These are phyloP conservation scores for Colletotrichum caudatum DNA, from an alignment of 2,329 filamentous ascomycete species.

Conservation along the genomic window DNA sequence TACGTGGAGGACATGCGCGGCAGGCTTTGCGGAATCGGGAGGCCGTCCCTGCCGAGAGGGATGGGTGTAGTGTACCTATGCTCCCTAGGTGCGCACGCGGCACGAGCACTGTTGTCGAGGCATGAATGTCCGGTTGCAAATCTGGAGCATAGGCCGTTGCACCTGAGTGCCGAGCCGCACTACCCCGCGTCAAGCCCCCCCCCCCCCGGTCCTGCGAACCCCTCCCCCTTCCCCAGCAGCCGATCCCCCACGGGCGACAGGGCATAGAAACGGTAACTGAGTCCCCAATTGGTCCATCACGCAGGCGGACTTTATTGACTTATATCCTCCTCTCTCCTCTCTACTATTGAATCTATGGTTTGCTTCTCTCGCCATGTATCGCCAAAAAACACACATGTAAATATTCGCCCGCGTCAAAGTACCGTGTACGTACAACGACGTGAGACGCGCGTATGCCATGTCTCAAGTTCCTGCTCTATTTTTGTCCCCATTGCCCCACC, in stretches of 20 bases:
- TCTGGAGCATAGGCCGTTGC: slow-evolving; percentile 21
- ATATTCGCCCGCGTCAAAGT: background rate
- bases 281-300: background rate
- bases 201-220: background rate
- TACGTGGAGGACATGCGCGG: slow-evolving; percentile 6
- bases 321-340: background rate
- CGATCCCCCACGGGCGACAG: slow-evolving; percentile 17
- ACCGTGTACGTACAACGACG: background rate
- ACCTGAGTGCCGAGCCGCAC: slow-evolving; percentile 28
- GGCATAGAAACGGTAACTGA: background rate
- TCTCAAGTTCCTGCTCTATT: slow-evolving; percentile 5
- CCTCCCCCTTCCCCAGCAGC: slow-evolving; percentile 22
- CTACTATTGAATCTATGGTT: background rate
- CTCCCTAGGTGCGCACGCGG: slow-evolving; percentile 20
- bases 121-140: slow-evolving; percentile 27
- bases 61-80: background rate
- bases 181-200: slow-evolving; percentile 37
- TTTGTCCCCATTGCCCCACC: slow-evolving; percentile 4
- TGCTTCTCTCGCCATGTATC: background rate
- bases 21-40: background rate
- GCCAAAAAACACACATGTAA: background rate
- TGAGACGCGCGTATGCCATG: slow-evolving; percentile 7
- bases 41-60: slow-evolving; percentile 19
- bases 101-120: slow-evolving; percentile 23
- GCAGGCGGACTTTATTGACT: background rate